Evolutionary conservation across 2,329 filamentous ascomycete species (phyloP), one percentile per base, ranked within the genome.

Genomic region (Colletotrichum lindemuthianum): DNA sequence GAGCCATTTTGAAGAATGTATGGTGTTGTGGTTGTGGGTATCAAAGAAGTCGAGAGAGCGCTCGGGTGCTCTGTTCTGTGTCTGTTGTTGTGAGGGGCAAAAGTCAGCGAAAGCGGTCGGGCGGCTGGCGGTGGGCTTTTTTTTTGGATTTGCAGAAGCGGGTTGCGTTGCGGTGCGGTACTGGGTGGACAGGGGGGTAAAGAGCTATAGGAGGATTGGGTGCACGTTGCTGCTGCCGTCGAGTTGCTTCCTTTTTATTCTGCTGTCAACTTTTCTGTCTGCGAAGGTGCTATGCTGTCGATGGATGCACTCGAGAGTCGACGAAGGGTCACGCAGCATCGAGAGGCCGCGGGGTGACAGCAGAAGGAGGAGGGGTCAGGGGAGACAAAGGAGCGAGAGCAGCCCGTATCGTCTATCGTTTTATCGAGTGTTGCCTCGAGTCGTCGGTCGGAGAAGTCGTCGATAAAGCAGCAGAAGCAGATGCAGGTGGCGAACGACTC

Each of bases 1-100:
- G 88, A 81, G 92, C 92, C 92, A 96, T 96, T 76, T 72, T 72
- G 70, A 58, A 24, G 24, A 24, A 60, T 72, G 66, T 72, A 70
- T 71, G 67, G 70, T 66, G 54, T 63, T 52, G 59, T 69, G 65
- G 59, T 66, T 40, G 64, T 65, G 60, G 67, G 68, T 68, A 70
- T 68, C 67, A 65, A 33, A 40, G 41, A 55, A 60, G 53, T 66
- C 63, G 63, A 47, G 44, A 50, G 37, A 51, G 59, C 60, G 63
- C 24, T 24, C 58, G 52, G 52, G 49, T 63, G 63, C 59, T 56
- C 16, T 64, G 60, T 60, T 13, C 32, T 54, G 48, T 50, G 45
- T 66, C 59, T 66, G 59, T 59, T 64, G 63, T 58, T 65, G 63
- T 63, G 63, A 66, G 63, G 63, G 63, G 63, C 59, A 66, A 65